phyloP scores from a whole-genome alignment of 306 rosid genomes.

The Myrica gale region DNA sequence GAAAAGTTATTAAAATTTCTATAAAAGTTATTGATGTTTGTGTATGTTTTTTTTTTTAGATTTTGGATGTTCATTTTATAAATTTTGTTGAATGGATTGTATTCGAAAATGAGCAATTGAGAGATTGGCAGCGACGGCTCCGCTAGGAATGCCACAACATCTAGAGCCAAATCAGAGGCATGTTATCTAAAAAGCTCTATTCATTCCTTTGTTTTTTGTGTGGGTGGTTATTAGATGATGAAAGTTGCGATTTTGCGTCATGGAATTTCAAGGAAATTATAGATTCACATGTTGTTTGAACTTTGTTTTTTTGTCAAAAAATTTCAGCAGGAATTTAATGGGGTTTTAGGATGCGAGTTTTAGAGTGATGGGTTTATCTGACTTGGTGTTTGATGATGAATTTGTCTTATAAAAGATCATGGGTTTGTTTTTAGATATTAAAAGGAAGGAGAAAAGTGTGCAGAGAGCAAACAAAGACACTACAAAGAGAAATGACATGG shows the following conservation, averaged over 20 bases:
- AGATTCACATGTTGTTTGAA: not conserved
- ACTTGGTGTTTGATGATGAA: not conserved
- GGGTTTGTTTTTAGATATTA: constrained; percentile 57
- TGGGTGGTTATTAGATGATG: not conserved
- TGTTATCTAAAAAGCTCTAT: too few species aligned
- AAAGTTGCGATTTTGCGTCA: constrained; percentile 5
- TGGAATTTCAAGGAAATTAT: not conserved
- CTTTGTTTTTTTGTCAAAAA: not conserved
- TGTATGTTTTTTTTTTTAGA: too few species aligned
- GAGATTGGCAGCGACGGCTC: constrained; percentile 88
- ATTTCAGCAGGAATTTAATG: not conserved
- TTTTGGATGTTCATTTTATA: too few species aligned
- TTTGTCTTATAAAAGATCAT: constrained; percentile 6
- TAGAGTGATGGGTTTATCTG: constrained; percentile 4
- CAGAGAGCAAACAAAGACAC: constrained; percentile 89
- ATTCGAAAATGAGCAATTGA: constrained; percentile 60
- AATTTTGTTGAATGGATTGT: too few species aligned
- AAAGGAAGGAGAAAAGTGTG: constrained; percentile 84
- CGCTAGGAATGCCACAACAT: constrained; percentile 88
- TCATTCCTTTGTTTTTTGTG: not conserved
- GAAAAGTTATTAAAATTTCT: too few species aligned
- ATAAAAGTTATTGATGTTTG: too few species aligned
- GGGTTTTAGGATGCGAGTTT: not conserved
- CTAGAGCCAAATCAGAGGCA: constrained; percentile 90
- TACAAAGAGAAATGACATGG: constrained; percentile 93